Evolutionary conservation across 441 rosid genomes (phyloP).

Genomic region (Populus hybrid): DNA sequence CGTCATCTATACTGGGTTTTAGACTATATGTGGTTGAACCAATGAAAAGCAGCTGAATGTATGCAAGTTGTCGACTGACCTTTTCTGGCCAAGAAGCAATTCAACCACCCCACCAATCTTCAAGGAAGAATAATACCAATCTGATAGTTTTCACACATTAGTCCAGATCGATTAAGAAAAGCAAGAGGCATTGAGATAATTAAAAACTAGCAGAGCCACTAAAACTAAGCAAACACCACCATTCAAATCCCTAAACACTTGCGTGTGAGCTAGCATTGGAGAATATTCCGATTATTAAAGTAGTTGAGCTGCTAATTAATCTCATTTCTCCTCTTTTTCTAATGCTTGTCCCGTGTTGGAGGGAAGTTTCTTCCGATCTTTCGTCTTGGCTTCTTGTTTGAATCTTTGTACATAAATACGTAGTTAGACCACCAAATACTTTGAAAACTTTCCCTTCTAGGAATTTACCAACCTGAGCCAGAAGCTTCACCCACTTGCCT

Average conservation of each 20-base stretch:
- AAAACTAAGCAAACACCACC: not conserved
- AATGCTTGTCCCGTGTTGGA: not conserved
- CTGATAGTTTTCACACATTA: not conserved
- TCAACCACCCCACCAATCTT: not conserved
- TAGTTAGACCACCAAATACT: constrained; percentile 29
- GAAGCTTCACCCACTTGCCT: not conserved
- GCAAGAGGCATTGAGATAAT: not conserved
- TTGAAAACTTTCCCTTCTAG: not conserved
- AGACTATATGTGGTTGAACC: not conserved
- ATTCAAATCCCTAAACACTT: constrained; percentile 16
- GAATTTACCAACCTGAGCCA: not conserved
- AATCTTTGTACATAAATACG: not conserved
- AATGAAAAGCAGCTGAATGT: not conserved
- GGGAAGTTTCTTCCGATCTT: not conserved
- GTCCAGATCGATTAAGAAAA: no score
- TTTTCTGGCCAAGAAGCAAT: not conserved
- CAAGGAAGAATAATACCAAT: not conserved
- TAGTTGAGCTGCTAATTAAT: constrained; percentile 37
- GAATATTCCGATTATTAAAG: constrained; percentile 22
- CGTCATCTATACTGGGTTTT: not conserved
- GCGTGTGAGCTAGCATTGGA: constrained; percentile 21
- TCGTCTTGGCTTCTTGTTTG: not conserved
- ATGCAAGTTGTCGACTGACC: not conserved
- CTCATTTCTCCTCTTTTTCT: not conserved
- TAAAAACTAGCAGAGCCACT: not conserved